Evolutionary conservation across 768 basidiomycete genomes (phyloP), one percentile per base, ranked within the genome.

Genomic region (Termitomyces sp.): DNA sequence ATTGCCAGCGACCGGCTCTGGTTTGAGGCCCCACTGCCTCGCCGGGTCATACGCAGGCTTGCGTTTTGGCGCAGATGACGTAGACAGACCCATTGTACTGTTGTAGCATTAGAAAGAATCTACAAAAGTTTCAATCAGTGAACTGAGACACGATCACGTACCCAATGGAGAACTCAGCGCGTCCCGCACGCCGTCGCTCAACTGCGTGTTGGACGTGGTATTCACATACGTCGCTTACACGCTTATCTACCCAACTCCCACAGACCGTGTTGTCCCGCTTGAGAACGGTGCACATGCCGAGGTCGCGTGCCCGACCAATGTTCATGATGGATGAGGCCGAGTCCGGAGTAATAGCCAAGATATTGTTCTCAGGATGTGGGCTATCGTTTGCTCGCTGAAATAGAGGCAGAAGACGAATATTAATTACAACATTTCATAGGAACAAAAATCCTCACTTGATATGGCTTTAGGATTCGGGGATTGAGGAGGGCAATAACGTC

Each of bases 401-500:
- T 22, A 9, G 13, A 57, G 33, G 27, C 18, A 51, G 12, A 4
- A 46, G 26, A 34, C 50, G 44, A 33, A 55, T 43, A 42, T 56
- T 30, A 27, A 43, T 46, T 39, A 44, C 33, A 32, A 22, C 18
- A 50, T 22, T 20, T 1, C 46, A 26, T 30, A 20, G 12, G 14
- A 30, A 34, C 22, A 44, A 39, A 26, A 6, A 32, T 33, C 62
- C 82, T 58, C 54, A 93, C 93, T 72, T 91, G 87, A 61, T 89
- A 88, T 12, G 95, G 95, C 66, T 91, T 91, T 57, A 97, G 74
- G 45, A 98, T 82, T 53, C 81, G 82, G 0, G 97, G 94, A 66
- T 96, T 97, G 20, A 98, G 75, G 42, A 99, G 78, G 1, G 93
- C 91, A 40, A 98, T 77, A 5, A 98, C 95, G 47, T 93, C 88